phyloP scores from a whole-genome alignment of 2,329 filamentous ascomycete species.

The Ascochyta koolunga region DNA sequence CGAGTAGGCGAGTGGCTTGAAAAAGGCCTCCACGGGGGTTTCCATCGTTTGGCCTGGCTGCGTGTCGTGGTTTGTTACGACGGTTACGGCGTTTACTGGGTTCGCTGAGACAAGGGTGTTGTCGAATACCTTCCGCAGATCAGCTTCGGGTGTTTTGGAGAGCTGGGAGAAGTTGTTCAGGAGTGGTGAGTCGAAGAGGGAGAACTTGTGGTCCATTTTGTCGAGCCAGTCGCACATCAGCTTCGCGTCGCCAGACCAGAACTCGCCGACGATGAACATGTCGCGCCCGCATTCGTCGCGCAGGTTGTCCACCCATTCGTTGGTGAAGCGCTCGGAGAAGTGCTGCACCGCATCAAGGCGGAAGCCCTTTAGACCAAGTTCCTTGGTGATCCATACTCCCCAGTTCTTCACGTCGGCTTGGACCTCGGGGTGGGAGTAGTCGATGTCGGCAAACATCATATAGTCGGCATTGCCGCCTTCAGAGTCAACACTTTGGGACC shows the following conservation, averaged over 20 bases:
- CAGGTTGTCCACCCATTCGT: slow-evolving; percentile 66
- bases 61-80: slow-evolving; percentile 77
- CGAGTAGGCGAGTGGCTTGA: slow-evolving; percentile 74
- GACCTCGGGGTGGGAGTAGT: slow-evolving; percentile 66
- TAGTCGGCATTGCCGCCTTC: slow-evolving; percentile 72
- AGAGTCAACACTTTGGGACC: slow-evolving; percentile 66
- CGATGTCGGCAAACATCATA: slow-evolving; percentile 75
- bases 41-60: slow-evolving; percentile 68
- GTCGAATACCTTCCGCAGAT: slow-evolving; percentile 69
- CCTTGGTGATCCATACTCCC: slow-evolving; percentile 69
- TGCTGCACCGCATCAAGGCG: slow-evolving; percentile 76
- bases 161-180: slow-evolving; percentile 70
- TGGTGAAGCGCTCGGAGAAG: slow-evolving; percentile 70
- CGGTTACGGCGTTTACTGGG: slow-evolving; percentile 66
- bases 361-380: slow-evolving; percentile 68
- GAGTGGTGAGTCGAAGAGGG: slow-evolving; percentile 71
- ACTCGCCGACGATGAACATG: slow-evolving; percentile 73
- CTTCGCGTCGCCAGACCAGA: slow-evolving; percentile 66
- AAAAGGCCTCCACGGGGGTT: slow-evolving; percentile 67
- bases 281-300: slow-evolving; percentile 54
- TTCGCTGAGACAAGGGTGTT: slow-evolving; percentile 61
- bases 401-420: slow-evolving; percentile 67
- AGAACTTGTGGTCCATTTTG: slow-evolving; percentile 60
- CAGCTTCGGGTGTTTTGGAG: slow-evolving; percentile 62
- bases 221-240: slow-evolving; percentile 64